Conservation (phyloP, 192 early-diverging fungal species). For the Dimargaris xerosporica region DNA sequence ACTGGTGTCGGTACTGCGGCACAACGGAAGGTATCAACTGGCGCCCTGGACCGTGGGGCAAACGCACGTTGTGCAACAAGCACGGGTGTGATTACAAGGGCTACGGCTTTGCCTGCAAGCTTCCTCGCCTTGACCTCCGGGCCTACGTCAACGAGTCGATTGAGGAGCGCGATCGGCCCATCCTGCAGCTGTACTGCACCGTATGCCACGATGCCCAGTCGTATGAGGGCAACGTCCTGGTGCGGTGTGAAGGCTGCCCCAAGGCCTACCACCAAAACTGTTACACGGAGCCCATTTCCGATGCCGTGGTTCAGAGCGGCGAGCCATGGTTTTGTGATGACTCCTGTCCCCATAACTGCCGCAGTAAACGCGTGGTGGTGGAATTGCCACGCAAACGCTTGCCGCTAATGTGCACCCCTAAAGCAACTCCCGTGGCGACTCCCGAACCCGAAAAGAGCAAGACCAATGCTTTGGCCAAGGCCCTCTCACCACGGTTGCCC, state of each 20-base stretch:
- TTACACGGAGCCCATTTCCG: slow-evolving; percentile 24
- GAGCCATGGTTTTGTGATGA: slow-evolving; percentile 49
- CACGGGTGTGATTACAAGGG: slow-evolving; percentile 94
- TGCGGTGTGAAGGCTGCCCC: slow-evolving; percentile 74
- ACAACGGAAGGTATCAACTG: slow-evolving; percentile 78
- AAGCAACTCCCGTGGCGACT: too few species aligned
- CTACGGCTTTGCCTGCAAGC: slow-evolving; percentile 80
- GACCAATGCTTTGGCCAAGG: too few species aligned
- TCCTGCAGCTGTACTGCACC: slow-evolving; percentile 76
- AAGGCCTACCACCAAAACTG: slow-evolving; percentile 68
- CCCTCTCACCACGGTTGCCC: too few species aligned
- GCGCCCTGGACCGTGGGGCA: slow-evolving; percentile 90
- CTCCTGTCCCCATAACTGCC: slow-evolving; percentile 35
- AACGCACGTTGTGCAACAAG: slow-evolving; percentile 88
- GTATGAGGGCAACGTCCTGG: slow-evolving; percentile 38
- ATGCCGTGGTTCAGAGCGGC: slow-evolving; percentile 27
- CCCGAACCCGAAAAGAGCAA: too few species aligned
- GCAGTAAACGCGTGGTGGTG: slow-evolving; percentile 32
- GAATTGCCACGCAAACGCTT: slow-evolving; percentile 44
- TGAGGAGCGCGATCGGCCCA: slow-evolving; percentile 62
- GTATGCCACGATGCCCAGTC: slow-evolving; percentile 58
- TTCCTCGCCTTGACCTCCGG: slow-evolving; percentile 69
- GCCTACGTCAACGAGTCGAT: slow-evolving; percentile 59
- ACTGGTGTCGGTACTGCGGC: slow-evolving; percentile 90
- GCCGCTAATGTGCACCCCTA: slow-evolving; percentile 45